Conservation (phyloP, 2,329 filamentous ascomycete species). For the Fusarium sp. region DNA sequence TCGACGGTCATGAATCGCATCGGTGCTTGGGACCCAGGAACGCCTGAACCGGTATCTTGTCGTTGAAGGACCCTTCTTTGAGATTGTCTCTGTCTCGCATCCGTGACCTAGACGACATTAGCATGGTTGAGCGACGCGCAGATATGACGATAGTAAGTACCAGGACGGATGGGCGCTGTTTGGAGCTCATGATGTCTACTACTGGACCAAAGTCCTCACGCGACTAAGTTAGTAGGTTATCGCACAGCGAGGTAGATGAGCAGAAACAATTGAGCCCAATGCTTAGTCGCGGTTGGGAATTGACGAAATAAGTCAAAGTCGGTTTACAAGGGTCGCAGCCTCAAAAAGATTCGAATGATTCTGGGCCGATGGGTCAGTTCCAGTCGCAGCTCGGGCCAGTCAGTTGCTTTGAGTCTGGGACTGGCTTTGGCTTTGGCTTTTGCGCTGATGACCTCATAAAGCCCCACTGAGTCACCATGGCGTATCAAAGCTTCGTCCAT, state of each 20-base stretch:
- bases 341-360: constrained; percentile 37
- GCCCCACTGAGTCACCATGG: constrained; percentile 37
- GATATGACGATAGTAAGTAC: constrained; percentile 54
- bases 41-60: constrained; percentile 48
- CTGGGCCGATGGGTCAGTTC: constrained; percentile 26
- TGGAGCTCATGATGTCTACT: constrained; percentile 56
- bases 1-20: constrained; percentile 91
- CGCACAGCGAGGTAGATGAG: background rate
- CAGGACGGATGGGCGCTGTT: constrained; percentile 68
- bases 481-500: constrained; percentile 9
- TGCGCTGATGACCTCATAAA: constrained; percentile 46
- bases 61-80: constrained; percentile 50
- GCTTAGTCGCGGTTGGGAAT: constrained; percentile 4
- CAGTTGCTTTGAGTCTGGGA: constrained; percentile 39
- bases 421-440: constrained; percentile 4
- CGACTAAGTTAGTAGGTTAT: background rate
- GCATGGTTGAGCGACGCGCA: constrained; percentile 19
- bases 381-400: constrained; percentile 36
- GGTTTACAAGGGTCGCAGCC: constrained; percentile 20
- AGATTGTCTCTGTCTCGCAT: constrained; percentile 52
- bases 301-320: constrained; percentile 8
- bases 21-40: constrained; percentile 51
- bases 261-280: background rate
- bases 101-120: constrained; percentile 50
- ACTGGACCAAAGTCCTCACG: background rate